Percentiles rank a stretch among this genome's conserved stretches.
These are phyloP conservation scores for Aspergillus sp. DNA, from an alignment of 2,329 filamentous ascomycete species.

Conservation along the genomic window DNA sequence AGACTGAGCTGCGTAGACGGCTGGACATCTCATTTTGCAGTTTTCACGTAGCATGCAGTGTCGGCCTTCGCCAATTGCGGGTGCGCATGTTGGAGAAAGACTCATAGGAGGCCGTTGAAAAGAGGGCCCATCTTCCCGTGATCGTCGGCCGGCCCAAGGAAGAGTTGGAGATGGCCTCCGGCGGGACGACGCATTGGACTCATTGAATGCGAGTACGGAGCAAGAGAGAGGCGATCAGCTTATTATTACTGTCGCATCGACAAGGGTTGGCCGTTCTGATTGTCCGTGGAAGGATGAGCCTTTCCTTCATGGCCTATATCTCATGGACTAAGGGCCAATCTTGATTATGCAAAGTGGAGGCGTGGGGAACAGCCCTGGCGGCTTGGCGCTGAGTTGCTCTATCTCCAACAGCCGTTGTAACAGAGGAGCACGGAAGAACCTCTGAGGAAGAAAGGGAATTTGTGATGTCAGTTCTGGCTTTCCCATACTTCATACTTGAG, in stretches of 20 bases:
- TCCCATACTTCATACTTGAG: background rate
- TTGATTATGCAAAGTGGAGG: constrained; percentile 18
- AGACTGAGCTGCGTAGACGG: background rate
- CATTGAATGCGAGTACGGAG: background rate
- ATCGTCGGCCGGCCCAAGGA: background rate
- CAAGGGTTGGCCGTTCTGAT: too few relatives aligned
- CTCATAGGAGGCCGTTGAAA: background rate
- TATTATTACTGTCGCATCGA: too few relatives aligned
- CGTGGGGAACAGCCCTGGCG: constrained; percentile 17
- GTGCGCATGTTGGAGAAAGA: background rate
- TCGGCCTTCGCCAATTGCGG: background rate
- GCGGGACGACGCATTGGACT: too few relatives aligned
- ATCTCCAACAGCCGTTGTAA: background rate
- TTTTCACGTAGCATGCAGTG: background rate
- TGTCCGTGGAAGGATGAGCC: background rate
- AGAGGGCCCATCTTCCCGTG: background rate
- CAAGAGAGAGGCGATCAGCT: background rate
- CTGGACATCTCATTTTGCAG: background rate
- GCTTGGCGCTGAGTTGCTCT: constrained; percentile 3
- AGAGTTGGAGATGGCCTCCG: background rate
- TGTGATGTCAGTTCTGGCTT: background rate
- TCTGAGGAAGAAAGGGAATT: background rate
- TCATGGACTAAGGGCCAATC: constrained; percentile 1
- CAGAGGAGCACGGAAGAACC: background rate
- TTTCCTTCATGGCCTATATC: background rate